Evolutionary conservation across 2,329 filamentous ascomycete genomes (phyloP), one percentile per base, ranked within the genome.

Genomic region (Epichloe amarillans): DNA sequence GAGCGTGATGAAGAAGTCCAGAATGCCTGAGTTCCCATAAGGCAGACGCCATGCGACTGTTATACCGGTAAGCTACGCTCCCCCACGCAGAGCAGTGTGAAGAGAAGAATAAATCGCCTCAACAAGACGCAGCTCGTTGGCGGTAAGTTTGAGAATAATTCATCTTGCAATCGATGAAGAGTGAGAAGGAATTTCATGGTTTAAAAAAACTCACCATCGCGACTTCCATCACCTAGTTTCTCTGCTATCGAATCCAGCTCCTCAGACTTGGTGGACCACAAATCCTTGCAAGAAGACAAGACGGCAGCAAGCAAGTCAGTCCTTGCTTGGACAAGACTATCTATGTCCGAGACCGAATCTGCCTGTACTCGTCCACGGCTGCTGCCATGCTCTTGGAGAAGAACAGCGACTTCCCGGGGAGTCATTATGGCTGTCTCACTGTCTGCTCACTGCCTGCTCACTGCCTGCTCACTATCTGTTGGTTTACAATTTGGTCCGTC

Each of bases 1-100:
- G 12, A 77, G 57, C 11, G 66, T 62, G 15, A 81, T 66, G 57
- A 80, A 79, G 63, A 80, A 77, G 19, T 72, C 69, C 8, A 83
- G 62, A 35, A 83, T 64, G 2, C 78, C 77, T 0, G 80, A 79
- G 30, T 77, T 71, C 6, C 79, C 80, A 10, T 80, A 65, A 0
- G 80, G 74, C 23, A 70, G 57, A 51, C 80, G 71, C 77, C 79
- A 83, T 44, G 70, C 69, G 40, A 70, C 79, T 82, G 40, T 30
- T 17, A 30, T 33, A 19, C 23, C 26, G 44, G 45, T 53, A 17
- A 53, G 52, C 52, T 40, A n/a, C 11, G 37, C 17, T 19, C 14
- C 17, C 42, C 42, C 17, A 14, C 33, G 33, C n/a, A 47, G 33
- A 8, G 12, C 12, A 30, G n/a, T 30, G 33, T 21, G 15, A 39